Base-by-base conservation (phyloP, 495 filamentous ascomycete species). In the Lasiosphaeris hirsuta region DNA sequence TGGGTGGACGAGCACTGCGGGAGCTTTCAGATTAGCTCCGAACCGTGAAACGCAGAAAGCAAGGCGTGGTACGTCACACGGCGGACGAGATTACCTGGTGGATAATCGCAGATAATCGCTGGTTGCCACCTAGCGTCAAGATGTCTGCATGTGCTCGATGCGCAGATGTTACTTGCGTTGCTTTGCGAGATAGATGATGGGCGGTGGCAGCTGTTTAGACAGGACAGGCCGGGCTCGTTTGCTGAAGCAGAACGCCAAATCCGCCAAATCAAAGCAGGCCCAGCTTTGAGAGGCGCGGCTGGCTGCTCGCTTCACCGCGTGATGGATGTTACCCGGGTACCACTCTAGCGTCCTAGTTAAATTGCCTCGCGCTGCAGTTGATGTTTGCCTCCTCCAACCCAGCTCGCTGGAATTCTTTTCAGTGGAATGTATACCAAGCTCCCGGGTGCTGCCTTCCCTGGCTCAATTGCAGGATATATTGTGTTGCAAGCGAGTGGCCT, bases 281-380 rank as follows among this genome's bases (percentile, higher is more conserved):
- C 42, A 46, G 56, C 38, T 51, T 53, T 42, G 38, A 46, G 23
- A 30, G 39, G 48, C 56, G 56, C 56, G 56, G 56, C 47, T 58
- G 56, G 36, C 46, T 17, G 23, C 51, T 35, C 10, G 11, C 11
- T 30, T 30, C 48, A 14, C 18, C 51, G 51, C 40, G 51, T 33
- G 51, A 40, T 14, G 30, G 30, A 40, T 10, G 15, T 9, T 10
- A 1, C 15, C 40, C 3, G 1, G 14, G 51, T 54, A 54, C 39
- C 51, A 15, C 40, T 10, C 51, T 54, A 54, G 15, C 39, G 33
- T 0, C 11, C 40, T 4, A 19, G 39, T 43, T 54, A 54, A 54
- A 43, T n/a, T 14, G 10, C 15, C 46, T 11, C 13, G 39, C 39
- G 2, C 14, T 41, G 39, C 39, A 41, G 39, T 7, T 13, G 14